Evolutionary conservation across 768 basidiomycete genomes (phyloP).

Genomic region (Hypsizygus marmoreus): DNA sequence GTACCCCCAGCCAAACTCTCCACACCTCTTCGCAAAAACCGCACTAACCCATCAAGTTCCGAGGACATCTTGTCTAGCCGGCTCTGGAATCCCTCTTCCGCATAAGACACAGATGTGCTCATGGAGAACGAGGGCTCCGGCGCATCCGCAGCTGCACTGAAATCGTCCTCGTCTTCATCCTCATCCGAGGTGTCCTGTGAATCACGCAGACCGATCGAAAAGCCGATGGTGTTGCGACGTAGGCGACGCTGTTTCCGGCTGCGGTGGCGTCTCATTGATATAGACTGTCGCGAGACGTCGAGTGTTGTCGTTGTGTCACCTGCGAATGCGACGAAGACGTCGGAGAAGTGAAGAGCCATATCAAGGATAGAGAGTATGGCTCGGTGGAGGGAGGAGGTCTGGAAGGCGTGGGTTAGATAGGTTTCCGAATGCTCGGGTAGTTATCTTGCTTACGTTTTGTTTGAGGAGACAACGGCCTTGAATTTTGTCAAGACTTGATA

Average conservation of each 20-base stretch:
- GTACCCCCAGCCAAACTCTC: conserved; percentile 67
- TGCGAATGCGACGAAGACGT: conserved; percentile 59
- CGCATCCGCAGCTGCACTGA: conserved; percentile 26
- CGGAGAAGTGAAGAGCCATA: conserved; percentile 70
- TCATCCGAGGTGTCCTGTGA: conserved; percentile 48
- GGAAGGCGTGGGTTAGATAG: conserved; percentile 2
- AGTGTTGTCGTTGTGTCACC: conserved; percentile 62
- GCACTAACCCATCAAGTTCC: conserved; percentile 72
- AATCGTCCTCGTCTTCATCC: conserved; percentile 41
- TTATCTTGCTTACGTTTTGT: conserved; percentile 45
- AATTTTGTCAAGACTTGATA: conserved; percentile 50
- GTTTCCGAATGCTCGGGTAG: background rate
- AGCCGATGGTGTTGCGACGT: conserved; percentile 61
- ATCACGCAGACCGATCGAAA: conserved; percentile 43
- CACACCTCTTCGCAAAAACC: conserved; percentile 67
- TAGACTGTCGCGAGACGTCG: conserved; percentile 54
- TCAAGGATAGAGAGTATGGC: conserved; percentile 72
- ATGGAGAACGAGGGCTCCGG: conserved; percentile 43
- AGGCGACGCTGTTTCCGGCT: conserved; percentile 60
- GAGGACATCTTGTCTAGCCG: conserved; percentile 63
- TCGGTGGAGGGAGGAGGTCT: conserved; percentile 68
- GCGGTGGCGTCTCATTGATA: conserved; percentile 58
- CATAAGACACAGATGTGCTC: conserved; percentile 34
- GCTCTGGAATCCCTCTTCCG: conserved; percentile 49
- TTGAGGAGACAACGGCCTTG: conserved; percentile 65